Base-by-base conservation (phyloP, 352 stramenopile genomes). In the Globisporangium carolinianum region DNA sequence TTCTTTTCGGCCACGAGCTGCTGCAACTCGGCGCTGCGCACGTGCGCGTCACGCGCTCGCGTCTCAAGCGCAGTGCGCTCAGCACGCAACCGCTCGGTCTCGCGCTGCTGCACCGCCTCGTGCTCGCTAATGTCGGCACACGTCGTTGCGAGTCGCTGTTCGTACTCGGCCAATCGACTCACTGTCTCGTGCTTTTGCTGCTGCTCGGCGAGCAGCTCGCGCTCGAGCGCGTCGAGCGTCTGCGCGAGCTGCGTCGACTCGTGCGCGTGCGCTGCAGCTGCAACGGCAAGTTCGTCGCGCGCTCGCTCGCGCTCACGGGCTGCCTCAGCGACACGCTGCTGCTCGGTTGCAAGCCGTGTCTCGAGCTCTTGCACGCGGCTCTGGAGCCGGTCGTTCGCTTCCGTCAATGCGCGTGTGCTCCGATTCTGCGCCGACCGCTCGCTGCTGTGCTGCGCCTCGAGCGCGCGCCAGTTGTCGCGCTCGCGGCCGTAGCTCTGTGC, bases 1-100 rank as follows among this genome's bases (percentile, higher is more conserved):
- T 92, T 92, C 58, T 94, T 94, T 55, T 92, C 84, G 17, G 70
- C 61, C 6, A 90, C 39, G 1, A 94, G 56, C 17, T 67, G 64
- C 53, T 76, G 65, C 0, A 94, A 53, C 58, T 90, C 80, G 1
- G 54, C 58, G 49, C 69, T 92, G 17, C 83, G 79, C 10, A 63
- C 76, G 7, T 76, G 53, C 12, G 75, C 70, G 60, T 86, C 80
- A 47, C 75, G 75, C 58, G 63, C 78, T 32, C 69, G 67, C 0
- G 61, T 56, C 2, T 86, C 76, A 0, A 79, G 51, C 0, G 63
- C 71, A 0, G 57, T 11, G 6, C 74, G 65, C 14, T 85, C 72
- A 5, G 50, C 62, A 3, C 68, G 73, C 32, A 90, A 60, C 1
- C 68, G 50, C 47, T 76, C 63, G 14, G 76, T 76, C 58, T 94